Evolutionary conservation across 2,329 filamentous ascomycete genomes (phyloP).

Genomic region (Microcera coccophila): DNA sequence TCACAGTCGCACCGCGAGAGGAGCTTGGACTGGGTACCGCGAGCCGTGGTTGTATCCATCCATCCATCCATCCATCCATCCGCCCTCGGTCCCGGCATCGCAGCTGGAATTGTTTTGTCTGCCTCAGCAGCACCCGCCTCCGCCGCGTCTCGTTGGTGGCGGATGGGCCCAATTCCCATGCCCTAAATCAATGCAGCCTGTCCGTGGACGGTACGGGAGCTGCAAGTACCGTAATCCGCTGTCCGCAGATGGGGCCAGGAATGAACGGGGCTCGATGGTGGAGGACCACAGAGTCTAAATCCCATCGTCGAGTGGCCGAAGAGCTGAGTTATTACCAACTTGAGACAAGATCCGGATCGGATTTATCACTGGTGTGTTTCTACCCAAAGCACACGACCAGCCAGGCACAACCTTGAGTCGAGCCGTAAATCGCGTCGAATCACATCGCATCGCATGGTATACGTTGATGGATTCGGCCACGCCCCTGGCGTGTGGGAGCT

Average conservation of each 20-base stretch:
- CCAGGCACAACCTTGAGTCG: constrained; percentile 5
- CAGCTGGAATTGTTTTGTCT: constrained; percentile 9
- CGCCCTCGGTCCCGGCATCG: constrained; percentile 6
- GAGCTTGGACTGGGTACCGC: constrained; percentile 7
- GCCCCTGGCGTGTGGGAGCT: background rate
- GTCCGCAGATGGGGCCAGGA: constrained; percentile 4
- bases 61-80: too few species aligned
- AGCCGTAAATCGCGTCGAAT: background rate
- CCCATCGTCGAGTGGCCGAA: constrained; percentile 20
- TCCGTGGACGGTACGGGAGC: background rate
- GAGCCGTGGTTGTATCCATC: constrained; percentile 21
- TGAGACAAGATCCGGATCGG: constrained; percentile 25
- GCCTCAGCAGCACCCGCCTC: constrained; percentile 10
- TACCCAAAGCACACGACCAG: constrained; percentile 14
- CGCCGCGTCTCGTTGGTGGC: constrained; percentile 9
- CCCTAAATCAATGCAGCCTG: constrained; percentile 3
- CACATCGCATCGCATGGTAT: constrained; percentile 2
- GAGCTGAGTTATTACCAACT: constrained; percentile 17
- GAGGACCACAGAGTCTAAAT: constrained; percentile 18
- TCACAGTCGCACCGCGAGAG: constrained; percentile 8
- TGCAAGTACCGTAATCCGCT: background rate
- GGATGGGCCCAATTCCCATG: constrained; percentile 9
- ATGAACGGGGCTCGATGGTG: constrained; percentile 17
- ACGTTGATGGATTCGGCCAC: background rate
- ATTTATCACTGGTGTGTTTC: constrained; percentile 21